A percentile compares a stretch with the other conserved stretches of the same genome.
These are phyloP conservation scores for Periconia sp. DNA, from an alignment of 2,329 filamentous ascomycete species.

Conservation along the genomic window DNA sequence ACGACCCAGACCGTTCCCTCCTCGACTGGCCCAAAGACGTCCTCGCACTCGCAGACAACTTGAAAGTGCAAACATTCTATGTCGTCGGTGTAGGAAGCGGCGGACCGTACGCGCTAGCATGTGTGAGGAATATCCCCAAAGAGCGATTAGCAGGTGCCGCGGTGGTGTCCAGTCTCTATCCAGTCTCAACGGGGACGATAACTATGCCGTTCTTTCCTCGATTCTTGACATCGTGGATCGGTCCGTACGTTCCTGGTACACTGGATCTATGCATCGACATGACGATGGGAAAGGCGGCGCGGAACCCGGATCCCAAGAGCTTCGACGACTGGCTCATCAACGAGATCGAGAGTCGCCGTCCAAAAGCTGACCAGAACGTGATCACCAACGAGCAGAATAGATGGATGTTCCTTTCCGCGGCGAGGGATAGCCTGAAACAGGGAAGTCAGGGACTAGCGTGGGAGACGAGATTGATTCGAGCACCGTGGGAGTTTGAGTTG, in stretches of 20 bases:
- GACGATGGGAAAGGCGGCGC: slow-evolving; percentile 28
- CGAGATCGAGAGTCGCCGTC: slow-evolving; percentile 18
- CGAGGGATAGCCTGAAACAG: slow-evolving; percentile 27
- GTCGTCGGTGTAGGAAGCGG: slow-evolving; percentile 52
- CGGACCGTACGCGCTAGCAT: slow-evolving; percentile 52
- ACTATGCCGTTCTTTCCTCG: slow-evolving; percentile 28
- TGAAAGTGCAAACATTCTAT: slow-evolving; percentile 45
- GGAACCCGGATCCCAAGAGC: slow-evolving; percentile 24
- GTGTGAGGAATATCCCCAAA: slow-evolving; percentile 42
- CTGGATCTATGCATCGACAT: slow-evolving; percentile 22
- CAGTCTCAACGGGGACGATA: slow-evolving; percentile 24
- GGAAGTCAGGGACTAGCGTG: slow-evolving; percentile 29
- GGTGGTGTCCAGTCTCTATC: slow-evolving; percentile 29
- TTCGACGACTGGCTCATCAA: slow-evolving; percentile 27
- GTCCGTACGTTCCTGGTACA: slow-evolving; percentile 25
- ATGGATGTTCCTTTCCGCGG: slow-evolving; percentile 26
- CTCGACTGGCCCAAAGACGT: slow-evolving; percentile 49
- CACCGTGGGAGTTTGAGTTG: slow-evolving; percentile 37
- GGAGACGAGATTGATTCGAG: slow-evolving; percentile 31
- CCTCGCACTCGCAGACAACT: slow-evolving; percentile 42
- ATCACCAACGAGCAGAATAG: slow-evolving; percentile 23
- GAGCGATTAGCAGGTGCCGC: slow-evolving; percentile 25
- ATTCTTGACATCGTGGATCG: slow-evolving; percentile 23
- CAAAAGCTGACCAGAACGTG: slow-evolving; percentile 20
- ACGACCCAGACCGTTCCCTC: slow-evolving; percentile 40